Evolutionary conservation across 2,329 filamentous ascomycete genomes (phyloP).

Genomic region (Fusarium sp.): DNA sequence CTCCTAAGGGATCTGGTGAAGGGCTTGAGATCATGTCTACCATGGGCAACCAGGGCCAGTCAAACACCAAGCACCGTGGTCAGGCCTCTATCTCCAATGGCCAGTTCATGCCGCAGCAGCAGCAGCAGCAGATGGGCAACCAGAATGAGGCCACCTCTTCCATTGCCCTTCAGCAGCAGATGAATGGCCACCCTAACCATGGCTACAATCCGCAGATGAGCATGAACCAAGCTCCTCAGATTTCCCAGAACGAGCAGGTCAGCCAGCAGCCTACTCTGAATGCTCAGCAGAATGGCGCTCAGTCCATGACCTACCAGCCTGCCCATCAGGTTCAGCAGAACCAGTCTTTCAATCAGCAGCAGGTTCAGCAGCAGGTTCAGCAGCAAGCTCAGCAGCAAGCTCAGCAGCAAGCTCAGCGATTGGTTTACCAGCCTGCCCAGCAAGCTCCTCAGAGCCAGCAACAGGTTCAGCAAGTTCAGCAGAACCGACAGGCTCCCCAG

Average conservation of each 20-base stretch:
- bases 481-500: neutral
- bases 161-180: slow-evolving; percentile 4
- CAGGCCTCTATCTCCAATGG: neutral
- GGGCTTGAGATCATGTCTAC: no score
- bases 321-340: neutral
- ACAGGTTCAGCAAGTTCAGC: neutral
- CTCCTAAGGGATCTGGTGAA: no score
- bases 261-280: neutral
- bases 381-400: neutral
- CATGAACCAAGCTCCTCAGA: neutral
- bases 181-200: neutral
- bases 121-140: neutral
- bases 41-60: neutral
- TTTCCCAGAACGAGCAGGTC: neutral
- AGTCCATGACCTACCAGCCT: neutral
- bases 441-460: neutral
- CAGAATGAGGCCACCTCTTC: neutral
- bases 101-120: neutral
- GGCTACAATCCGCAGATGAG: neutral
- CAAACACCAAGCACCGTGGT: neutral
- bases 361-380: neutral
- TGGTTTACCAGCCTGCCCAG: neutral
- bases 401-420: neutral
- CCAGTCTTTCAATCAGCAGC: neutral
- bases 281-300: neutral